Evolutionary conservation across 2,329 filamentous ascomycete species (phyloP), one percentile per base, ranked within the genome.

Genomic region (Tricladium varicosporioides): DNA sequence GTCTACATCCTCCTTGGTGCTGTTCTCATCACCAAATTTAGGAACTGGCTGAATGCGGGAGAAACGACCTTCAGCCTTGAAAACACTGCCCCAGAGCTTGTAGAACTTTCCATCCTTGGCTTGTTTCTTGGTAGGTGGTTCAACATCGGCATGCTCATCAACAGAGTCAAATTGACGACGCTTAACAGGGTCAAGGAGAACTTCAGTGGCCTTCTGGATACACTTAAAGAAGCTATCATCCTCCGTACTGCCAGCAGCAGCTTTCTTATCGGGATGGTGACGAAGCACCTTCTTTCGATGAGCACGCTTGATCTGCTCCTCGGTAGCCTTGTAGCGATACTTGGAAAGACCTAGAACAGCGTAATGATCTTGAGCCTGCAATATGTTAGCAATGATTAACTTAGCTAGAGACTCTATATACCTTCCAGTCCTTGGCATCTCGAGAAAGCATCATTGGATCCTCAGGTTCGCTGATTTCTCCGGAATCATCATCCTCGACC

Each of bases 211-310:
- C 77, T 97, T 97, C 75, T 99, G 95, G 75, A 99, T 99, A 77
- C 95, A 99, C 84, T 99, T 99, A 88, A 99, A 99, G 82, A 99
- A 99, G 74, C 89, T 91, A 75, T 99, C 94, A 76, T 97, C 93
- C 70, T 97, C 92, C 66, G 85, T 83, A 69, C 85, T 83, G 60
- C 94, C 94, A 48, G 87, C 84, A 27, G 94, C 94, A 14, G 95
- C 94, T 80, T 95, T 96, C 87, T 99, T 99, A 76, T 99, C 94
- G 61, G 94, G 94, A 76, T 99, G 94, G 76, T 99, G 94, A 79
- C 92, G 93, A 65, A 99, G 88, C 64, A 99, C 94, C 88, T 99
- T 99, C 86, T 96, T 97, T 80, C 94, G 91, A 80, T 99, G 93
- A 66, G 95, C 94, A 69, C 91, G 90, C 83, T 97, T 97, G 82